phyloP scores from a whole-genome alignment of 2,329 filamentous ascomycete species.

The Bertia moriformis region DNA sequence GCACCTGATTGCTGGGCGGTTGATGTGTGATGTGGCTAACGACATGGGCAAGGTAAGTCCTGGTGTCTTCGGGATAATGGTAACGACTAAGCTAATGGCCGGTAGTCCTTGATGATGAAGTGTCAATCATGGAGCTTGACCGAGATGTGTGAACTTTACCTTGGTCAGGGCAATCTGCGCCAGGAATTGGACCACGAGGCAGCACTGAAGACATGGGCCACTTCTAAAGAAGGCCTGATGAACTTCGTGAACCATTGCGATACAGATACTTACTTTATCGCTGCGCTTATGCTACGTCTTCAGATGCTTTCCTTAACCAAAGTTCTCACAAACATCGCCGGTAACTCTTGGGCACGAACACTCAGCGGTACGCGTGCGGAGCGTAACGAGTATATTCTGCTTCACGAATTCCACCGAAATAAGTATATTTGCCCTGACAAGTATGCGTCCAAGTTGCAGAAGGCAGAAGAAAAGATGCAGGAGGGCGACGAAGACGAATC shows the following conservation, averaged over 20 bases:
- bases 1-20: constrained; percentile 72
- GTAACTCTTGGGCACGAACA: constrained; percentile 95
- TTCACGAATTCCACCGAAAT: constrained; percentile 90
- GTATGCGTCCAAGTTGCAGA: constrained; percentile 63
- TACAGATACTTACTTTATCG: constrained; percentile 89
- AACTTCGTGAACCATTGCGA: constrained; percentile 91
- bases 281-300: constrained; percentile 72
- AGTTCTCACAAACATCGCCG: constrained; percentile 86
- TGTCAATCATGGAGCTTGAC: constrained; percentile 97
- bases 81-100: too few relatives aligned
- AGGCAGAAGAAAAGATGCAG: constrained; percentile 51
- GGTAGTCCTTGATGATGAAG: constrained; percentile 71
- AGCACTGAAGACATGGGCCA: constrained; percentile 75
- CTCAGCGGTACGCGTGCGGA: constrained; percentile 90
- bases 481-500: constrained; percentile 42
- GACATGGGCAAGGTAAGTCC: constrained; percentile 64
- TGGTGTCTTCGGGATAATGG: too few relatives aligned
- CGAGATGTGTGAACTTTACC: constrained; percentile 89
- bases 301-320: constrained; percentile 91
- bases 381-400: constrained; percentile 95
- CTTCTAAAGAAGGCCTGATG: constrained; percentile 70
- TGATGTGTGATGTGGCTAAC: constrained; percentile 88
- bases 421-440: constrained; percentile 99
- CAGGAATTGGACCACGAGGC: constrained; percentile 79
- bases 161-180: constrained; percentile 57